Evolutionary conservation across 371 early-diverging fungal genomes (phyloP), one percentile per base, ranked within the genome.

Genomic region (Mortierella sp.): DNA sequence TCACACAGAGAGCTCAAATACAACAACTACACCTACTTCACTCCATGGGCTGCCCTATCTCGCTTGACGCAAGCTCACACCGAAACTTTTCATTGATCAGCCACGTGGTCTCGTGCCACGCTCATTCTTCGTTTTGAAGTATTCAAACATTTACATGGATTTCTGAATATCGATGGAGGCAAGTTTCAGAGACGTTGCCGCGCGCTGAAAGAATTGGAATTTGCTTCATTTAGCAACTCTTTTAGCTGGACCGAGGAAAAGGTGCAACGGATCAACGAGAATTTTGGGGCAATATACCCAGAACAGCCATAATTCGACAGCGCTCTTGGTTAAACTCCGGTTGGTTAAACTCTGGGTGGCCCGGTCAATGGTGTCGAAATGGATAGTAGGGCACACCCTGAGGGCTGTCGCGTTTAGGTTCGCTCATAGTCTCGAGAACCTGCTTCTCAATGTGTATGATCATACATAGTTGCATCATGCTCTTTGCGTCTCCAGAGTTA

Each of bases 241-340:
- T 68, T 74, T 53, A 26, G 49, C 1, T 74, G 74, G 68, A 58
- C 64, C 1, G 63, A 57, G 5, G n/a, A 68, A 23, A 74, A 57
- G 26, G 9, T 43, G 31, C 31, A 64, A 22, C 19, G 9, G 32
- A 26, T 62, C 10, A 9, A 63, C 2, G 28, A 55, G 0, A 13
- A 19, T 8, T 49, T 49, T n/a, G 49, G 49, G 8, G 19, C 19
- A 3, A 6, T 8, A 49, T 17, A 8, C 0, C 10, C 15, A 40
- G 40, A 40, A 8, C 13, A 15, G 40, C 10, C 9, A 10, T 10
- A 13, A 13, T 40, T 40, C 35, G 9, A 9, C 32, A 53, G 17
- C 47, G 13, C 4, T 31, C 23, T 29, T 63, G 23, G 55, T 65
- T 4, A 51, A 60, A 12, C 64, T 71, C 34, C 42, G n/a, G n/a